phyloP scores from a whole-genome alignment of 352 stramenopile species.

The Pythium volutum region DNA sequence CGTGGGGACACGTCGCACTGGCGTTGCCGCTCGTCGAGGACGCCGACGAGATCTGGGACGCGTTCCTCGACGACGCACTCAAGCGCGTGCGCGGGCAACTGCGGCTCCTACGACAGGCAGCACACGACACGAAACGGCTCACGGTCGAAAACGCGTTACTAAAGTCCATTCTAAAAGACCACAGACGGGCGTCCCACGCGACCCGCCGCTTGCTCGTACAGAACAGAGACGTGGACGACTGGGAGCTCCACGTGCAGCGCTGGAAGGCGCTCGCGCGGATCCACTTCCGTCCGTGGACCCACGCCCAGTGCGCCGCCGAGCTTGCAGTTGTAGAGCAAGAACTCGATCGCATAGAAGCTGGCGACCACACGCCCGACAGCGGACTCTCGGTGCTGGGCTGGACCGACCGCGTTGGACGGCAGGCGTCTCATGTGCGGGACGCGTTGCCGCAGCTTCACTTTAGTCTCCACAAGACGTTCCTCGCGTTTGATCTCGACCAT shows the following conservation, averaged over 20 bases:
- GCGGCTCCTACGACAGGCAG: background rate
- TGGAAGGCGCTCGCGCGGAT: constrained; percentile 5
- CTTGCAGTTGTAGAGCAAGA: background rate
- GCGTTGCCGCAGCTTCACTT: background rate
- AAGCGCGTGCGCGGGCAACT: background rate
- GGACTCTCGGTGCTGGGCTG: constrained; percentile 5
- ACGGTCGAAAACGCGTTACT: background rate
- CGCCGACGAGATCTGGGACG: constrained; percentile 5
- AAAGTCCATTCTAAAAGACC: background rate
- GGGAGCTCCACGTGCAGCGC: background rate
- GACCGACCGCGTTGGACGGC: background rate
- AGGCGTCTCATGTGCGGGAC: background rate
- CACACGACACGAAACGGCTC: background rate
- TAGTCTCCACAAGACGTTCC: constrained; percentile 9
- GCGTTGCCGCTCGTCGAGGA: background rate
- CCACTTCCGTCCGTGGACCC: background rate
- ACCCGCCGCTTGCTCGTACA: background rate
- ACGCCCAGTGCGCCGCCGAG: background rate
- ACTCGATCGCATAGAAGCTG: background rate
- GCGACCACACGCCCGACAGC: background rate
- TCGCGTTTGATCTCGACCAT: background rate
- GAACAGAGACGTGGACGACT: background rate
- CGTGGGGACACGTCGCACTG: background rate
- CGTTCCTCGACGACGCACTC: constrained; percentile 2
- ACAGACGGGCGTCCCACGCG: background rate